phyloP scores from a whole-genome alignment of 495 filamentous ascomycete species.

The Geopyxis carbonaria region DNA sequence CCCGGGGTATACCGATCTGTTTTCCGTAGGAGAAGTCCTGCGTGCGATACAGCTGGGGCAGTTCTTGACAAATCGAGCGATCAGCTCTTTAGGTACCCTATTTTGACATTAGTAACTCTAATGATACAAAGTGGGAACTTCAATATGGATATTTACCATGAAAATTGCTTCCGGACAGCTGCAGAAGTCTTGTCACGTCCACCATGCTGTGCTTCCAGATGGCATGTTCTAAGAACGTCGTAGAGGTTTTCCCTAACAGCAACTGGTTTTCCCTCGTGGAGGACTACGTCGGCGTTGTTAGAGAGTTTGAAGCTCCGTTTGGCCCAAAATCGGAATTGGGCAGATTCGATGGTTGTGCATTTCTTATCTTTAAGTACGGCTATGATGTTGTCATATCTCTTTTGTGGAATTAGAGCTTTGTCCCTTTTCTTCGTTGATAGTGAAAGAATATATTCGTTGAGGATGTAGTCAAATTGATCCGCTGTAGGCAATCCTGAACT shows the following conservation, averaged over 20 bases:
- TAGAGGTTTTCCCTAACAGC: slow-evolving; percentile 43
- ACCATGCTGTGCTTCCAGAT: slow-evolving; percentile 41
- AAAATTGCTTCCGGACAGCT: slow-evolving; percentile 39
- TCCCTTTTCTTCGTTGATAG: slow-evolving; percentile 43
- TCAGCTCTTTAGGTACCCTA: slow-evolving; percentile 43
- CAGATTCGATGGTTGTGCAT: slow-evolving; percentile 40
- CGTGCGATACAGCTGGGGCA: slow-evolving; percentile 31
- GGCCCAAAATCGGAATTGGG: slow-evolving; percentile 45
- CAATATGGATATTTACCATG: slow-evolving; percentile 31
- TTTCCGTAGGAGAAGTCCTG: background rate
- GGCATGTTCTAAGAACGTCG: slow-evolving; percentile 39
- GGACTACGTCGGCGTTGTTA: slow-evolving; percentile 33
- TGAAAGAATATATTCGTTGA: slow-evolving; percentile 33
- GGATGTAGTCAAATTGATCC: slow-evolving; percentile 36
- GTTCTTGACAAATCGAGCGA: slow-evolving; percentile 41
- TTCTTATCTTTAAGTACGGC: slow-evolving; percentile 39
- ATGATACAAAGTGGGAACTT: background rate
- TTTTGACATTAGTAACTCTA: background rate
- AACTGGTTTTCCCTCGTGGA: slow-evolving; percentile 43
- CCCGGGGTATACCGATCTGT: background rate
- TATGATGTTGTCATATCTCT: slow-evolving; percentile 37
- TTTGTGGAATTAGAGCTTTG: slow-evolving; percentile 40
- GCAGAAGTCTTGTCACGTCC: slow-evolving; percentile 45
- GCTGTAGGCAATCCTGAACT: slow-evolving; percentile 38
- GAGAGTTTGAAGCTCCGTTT: slow-evolving; percentile 45